Conservation (phyloP, 345 rosid species). For the Eutrema yunnanense region DNA sequence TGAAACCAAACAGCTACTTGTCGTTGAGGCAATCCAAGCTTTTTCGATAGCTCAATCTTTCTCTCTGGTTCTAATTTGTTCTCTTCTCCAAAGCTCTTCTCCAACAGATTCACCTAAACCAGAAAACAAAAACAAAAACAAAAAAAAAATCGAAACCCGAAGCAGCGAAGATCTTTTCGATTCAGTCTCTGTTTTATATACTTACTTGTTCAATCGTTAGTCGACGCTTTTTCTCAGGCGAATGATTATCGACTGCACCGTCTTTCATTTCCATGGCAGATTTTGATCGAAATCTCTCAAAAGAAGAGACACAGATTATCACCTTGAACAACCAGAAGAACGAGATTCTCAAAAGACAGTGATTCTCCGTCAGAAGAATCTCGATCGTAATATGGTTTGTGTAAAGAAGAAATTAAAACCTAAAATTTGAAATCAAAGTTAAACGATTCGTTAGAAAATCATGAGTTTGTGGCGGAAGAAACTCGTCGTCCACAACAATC, state of each 20-base stretch:
- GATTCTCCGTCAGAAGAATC: neutral
- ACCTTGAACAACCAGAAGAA: conserved; percentile 1
- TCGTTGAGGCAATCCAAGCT: conserved; percentile 19
- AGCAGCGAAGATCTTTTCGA: neutral
- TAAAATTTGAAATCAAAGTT: neutral
- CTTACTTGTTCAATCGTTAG: conserved; percentile 5
- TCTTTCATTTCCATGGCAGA: neutral
- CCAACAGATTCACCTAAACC: conserved; percentile 9
- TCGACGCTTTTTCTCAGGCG: neutral
- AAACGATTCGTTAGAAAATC: neutral
- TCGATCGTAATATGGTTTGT: neutral
- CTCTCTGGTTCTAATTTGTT: conserved; percentile 19
- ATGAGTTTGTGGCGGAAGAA: conserved; percentile 26
- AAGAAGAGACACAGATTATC: neutral
- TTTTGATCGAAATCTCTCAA: neutral
- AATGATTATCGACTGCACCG: neutral
- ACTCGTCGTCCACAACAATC: conserved; percentile 20
- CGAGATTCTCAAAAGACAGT: neutral
- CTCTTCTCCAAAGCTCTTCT: conserved; percentile 23
- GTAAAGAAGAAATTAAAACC: neutral
- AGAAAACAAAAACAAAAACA: neutral
- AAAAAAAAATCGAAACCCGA: neutral
- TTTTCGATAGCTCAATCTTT: neutral
- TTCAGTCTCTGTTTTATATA: neutral
- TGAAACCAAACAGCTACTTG: conserved; percentile 21